Base-by-base conservation (phyloP, 1,284 basidiomycete genomes). In the Porogramme epimiltina region DNA sequence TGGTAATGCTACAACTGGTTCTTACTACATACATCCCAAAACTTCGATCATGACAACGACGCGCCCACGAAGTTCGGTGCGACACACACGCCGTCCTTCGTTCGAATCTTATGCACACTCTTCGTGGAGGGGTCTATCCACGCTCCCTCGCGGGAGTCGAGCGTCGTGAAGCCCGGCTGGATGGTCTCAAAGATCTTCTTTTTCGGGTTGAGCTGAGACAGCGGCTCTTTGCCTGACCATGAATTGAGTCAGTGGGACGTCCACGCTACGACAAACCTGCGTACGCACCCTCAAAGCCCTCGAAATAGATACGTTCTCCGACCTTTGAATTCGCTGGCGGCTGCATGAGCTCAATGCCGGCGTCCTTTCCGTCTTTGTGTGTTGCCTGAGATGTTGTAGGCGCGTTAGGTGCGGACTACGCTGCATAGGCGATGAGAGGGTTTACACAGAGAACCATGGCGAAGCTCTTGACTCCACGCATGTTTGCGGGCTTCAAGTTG, bases 131-230 rank as follows among this genome's bases (percentile, higher is more conserved):
- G 89, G 70, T 96, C 87, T 49, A 95, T 74, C 95, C 95, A 98
- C 18, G 91, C 93, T 23, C 93, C 94, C 65, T 96, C 95, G 61
- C 75, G 82, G 18, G 82, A 84, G 55, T 94, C 88, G 16, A 97
- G 78, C 2, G 95, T 97, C 39, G 80, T 93, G 68, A 98, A 96
- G 18, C 89, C 84, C 56, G 93, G 93, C 67, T 96, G 95, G 45
- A 98, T 84, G 0, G 92, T 89, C 75, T 98, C 95, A 62, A 96
- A 98, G 26, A 97, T 90, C 76, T 98, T 98, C 77, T 96, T 97
- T 76, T 98, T 98, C 10, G 95, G 95, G 72, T 96, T 97, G 56
- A 98, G 78, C 64, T 93, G 91, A 2, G 87, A 69, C 37, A 95
- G 74, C 2, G 94, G 89, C 23, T 76, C 79, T 2, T 79, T 82